These are phyloP conservation scores for Alnus rubra DNA, from an alignment of 306 rosid genomes.

Conservation along the genomic window DNA sequence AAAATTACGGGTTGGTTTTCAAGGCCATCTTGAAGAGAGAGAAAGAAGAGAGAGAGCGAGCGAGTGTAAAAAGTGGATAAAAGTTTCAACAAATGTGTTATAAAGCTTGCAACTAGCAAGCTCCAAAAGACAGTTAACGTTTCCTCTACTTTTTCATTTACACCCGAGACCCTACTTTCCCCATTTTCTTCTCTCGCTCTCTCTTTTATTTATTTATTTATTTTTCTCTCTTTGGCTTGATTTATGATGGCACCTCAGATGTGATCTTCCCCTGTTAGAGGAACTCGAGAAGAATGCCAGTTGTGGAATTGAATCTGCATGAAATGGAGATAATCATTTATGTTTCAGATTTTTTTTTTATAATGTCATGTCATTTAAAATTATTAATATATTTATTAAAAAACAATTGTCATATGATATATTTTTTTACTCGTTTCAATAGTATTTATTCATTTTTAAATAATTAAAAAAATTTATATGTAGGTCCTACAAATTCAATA, in stretches of 20 bases:
- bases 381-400: no score
- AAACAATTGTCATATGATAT: no score
- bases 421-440: no score
- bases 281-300: no score
- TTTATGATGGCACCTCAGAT: background rate
- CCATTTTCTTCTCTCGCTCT: background rate
- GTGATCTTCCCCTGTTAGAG: background rate
- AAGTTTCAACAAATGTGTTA: constrained; percentile 24
- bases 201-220: background rate
- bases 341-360: no score
- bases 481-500: no score
- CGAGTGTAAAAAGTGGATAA: constrained; percentile 17
- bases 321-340: no score
- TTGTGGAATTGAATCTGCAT: no score
- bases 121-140: constrained; percentile 23
- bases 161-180: background rate
- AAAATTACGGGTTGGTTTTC: constrained; percentile 19
- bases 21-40: constrained; percentile 51
- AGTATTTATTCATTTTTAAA: no score
- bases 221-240: background rate
- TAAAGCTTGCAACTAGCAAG: constrained; percentile 5
- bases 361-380: no score
- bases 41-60: constrained; percentile 12
- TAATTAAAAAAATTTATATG: no score
- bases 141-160: constrained; percentile 21